These are phyloP conservation scores for Populus tomentosa DNA, from an alignment of 441 rosid species.

Conservation along the genomic window DNA sequence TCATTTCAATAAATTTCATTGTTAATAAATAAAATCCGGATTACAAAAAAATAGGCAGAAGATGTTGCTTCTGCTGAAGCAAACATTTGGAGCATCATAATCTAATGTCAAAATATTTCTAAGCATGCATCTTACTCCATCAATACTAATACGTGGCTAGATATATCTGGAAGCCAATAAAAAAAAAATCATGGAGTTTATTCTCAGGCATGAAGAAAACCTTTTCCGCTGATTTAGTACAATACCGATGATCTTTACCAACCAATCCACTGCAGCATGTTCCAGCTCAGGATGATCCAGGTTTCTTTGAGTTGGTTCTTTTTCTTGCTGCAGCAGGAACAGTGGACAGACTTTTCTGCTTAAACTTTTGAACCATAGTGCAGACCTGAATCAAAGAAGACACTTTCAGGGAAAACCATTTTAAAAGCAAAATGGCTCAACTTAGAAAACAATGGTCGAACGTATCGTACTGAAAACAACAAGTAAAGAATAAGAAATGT, in stretches of 20 bases:
- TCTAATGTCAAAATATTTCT: too few relatives aligned
- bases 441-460: neutral
- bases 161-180: neutral
- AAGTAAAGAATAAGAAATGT: neutral
- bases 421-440: neutral
- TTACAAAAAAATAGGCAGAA: neutral
- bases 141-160: too few relatives aligned
- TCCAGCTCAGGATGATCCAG: constrained; percentile 13
- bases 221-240: neutral
- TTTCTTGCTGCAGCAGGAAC: constrained; percentile 23
- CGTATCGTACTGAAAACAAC: neutral
- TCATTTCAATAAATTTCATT: neutral
- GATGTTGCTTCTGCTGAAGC: neutral
- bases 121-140: neutral
- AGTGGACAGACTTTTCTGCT: constrained; percentile 20
- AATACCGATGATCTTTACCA: neutral
- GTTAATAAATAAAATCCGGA: neutral
- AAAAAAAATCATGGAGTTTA: neutral
- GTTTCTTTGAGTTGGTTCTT: constrained; percentile 21
- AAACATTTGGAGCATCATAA: neutral
- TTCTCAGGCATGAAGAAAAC: neutral
- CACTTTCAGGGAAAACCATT: constrained; percentile 8
- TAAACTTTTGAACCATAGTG: constrained; percentile 58
- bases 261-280: neutral
- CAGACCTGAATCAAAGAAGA: constrained; percentile 38